Percentiles rank a stretch among this genome's conserved stretches.
Evolutionary conservation across 208 protist genomes (phyloP).

Genomic region (Leishmania braziliensis): DNA sequence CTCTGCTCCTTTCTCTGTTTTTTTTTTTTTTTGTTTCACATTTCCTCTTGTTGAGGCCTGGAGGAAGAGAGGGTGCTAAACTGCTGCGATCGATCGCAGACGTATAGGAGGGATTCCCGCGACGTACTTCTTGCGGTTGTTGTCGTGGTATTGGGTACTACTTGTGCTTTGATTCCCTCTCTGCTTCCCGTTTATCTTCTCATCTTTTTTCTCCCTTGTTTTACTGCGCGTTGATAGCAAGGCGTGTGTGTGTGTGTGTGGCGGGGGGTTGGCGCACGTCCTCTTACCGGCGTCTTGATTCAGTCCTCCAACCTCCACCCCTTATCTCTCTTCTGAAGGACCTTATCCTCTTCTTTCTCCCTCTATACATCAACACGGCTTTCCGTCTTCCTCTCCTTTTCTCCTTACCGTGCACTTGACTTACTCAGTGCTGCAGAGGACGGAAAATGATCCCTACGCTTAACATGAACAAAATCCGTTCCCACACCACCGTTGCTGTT

Average conservation of each 20-base stretch:
- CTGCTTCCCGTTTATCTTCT: slow-evolving; percentile 8
- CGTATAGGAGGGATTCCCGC: no score
- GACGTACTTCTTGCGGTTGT: no score
- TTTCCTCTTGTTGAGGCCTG: no score
- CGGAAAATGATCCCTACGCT: slow-evolving; percentile 46
- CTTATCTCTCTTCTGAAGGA: neutral
- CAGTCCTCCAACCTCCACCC: neutral
- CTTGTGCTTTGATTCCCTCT: neutral
- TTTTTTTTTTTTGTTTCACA: no score
- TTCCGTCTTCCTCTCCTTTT: slow-evolving; percentile 6
- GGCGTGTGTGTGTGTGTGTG: neutral
- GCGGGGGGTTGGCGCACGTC: neutral
- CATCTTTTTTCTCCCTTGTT: slow-evolving; percentile 19
- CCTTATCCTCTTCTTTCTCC: neutral
- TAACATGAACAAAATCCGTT: slow-evolving; percentile 41
- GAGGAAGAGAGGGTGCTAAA: no score
- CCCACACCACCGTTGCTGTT: neutral
- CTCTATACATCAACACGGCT: neutral
- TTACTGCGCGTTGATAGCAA: neutral
- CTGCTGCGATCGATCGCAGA: no score
- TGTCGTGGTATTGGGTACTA: no score
- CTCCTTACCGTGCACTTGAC: neutral
- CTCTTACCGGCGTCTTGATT: neutral
- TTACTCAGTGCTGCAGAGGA: neutral
- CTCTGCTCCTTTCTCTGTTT: no score